These are phyloP conservation scores for Botrytis sinoallii DNA, from an alignment of 2,329 filamentous ascomycete genomes.

Conservation along the genomic window DNA sequence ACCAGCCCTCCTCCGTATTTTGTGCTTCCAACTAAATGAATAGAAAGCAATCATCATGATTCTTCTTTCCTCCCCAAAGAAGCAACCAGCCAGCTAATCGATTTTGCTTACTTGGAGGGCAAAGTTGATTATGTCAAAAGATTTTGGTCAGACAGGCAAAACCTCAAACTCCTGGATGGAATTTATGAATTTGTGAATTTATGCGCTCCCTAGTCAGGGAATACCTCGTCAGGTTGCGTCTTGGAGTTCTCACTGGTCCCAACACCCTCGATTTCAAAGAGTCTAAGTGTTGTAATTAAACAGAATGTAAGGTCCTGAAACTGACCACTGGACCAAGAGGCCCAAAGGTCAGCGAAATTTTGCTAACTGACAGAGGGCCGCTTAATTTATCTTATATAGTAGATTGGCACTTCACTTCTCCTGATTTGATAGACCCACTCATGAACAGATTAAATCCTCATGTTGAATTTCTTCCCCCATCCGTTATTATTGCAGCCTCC, in stretches of 20 bases:
- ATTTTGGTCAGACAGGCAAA: neutral
- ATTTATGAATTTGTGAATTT: neutral
- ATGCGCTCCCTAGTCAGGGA: neutral
- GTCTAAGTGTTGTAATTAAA: neutral
- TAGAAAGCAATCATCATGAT: neutral
- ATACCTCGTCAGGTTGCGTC: neutral
- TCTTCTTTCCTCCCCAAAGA: neutral
- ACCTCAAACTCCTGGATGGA: neutral
- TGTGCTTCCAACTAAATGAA: neutral
- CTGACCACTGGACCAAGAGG: too few species aligned
- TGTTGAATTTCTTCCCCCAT: neutral
- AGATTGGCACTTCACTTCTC: neutral
- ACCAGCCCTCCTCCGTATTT: neutral
- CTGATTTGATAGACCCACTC: neutral
- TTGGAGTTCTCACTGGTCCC: neutral
- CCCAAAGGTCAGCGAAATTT: too few species aligned
- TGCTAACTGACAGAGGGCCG: neutral
- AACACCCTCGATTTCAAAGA: neutral
- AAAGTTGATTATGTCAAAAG: neutral
- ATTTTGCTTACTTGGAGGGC: neutral
- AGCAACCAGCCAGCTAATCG: neutral
- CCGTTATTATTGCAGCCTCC: neutral
- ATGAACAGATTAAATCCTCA: neutral
- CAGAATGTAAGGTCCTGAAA: neutral
- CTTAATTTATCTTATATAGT: neutral